These are phyloP conservation scores for Mallotus nudiflorus DNA, from an alignment of 345 rosid species.

Conservation along the genomic window DNA sequence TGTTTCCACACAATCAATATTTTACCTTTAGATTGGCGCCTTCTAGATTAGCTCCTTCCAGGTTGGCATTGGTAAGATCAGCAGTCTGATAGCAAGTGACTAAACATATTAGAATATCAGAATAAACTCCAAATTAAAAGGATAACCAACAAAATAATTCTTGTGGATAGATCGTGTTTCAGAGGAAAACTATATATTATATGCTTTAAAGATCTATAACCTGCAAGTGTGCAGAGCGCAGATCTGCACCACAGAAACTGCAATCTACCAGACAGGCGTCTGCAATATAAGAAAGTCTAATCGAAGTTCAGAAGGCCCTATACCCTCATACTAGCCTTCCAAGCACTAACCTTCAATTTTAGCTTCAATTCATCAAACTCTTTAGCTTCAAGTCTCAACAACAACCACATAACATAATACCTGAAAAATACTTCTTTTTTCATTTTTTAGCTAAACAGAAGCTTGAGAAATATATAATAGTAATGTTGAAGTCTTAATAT, in stretches of 20 bases:
- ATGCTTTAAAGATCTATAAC: slow-evolving; percentile 25
- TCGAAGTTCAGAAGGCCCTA: background rate
- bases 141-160: background rate
- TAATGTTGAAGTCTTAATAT: too few relatives aligned
- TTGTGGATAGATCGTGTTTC: background rate
- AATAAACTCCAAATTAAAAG: background rate
- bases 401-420: too few relatives aligned
- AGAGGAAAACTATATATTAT: background rate
- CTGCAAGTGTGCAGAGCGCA: slow-evolving; percentile 91
- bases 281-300: slow-evolving; percentile 34
- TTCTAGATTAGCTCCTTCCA: slow-evolving; percentile 92
- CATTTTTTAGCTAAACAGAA: too few relatives aligned
- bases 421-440: too few relatives aligned
- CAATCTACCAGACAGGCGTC: slow-evolving; percentile 84
- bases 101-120: slow-evolving; percentile 3
- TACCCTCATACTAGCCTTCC: background rate
- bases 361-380: too few relatives aligned
- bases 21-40: slow-evolving; percentile 97
- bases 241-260: slow-evolving; percentile 89
- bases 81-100: slow-evolving; percentile 55
- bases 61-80: slow-evolving; percentile 89
- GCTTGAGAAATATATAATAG: too few relatives aligned
- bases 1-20: background rate
- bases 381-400: too few relatives aligned
- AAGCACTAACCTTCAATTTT: too few relatives aligned